Percentiles rank a stretch among this genome's conserved stretches.
Evolutionary conservation across 805 yeast genomes (phyloP).

Genomic region (Metschnikowia shivogae): DNA sequence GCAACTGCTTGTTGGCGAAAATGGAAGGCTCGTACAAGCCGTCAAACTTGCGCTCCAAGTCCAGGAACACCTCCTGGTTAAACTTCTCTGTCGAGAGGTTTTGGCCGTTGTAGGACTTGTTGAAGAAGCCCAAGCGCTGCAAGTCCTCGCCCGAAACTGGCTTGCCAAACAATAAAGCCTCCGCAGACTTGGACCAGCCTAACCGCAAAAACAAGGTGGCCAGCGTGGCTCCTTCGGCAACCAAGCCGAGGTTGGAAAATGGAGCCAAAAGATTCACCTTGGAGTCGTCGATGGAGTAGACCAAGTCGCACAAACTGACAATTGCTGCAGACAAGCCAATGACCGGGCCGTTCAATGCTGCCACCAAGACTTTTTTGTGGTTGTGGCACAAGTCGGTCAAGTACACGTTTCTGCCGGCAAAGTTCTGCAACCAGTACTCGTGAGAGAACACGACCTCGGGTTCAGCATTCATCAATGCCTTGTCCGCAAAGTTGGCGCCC

Average conservation of each 20-base stretch:
- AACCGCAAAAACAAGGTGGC: slow-evolving; percentile 64
- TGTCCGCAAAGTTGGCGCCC: slow-evolving; percentile 68
- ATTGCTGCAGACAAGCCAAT: slow-evolving; percentile 75
- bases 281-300: slow-evolving; percentile 60
- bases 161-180: slow-evolving; percentile 65
- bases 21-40: slow-evolving; percentile 46
- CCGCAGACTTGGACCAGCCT: slow-evolving; percentile 69
- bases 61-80: slow-evolving; percentile 36
- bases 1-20: slow-evolving; percentile 42
- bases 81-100: slow-evolving; percentile 38
- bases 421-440: slow-evolving; percentile 48
- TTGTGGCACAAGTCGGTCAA: slow-evolving; percentile 63
- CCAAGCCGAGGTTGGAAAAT: slow-evolving; percentile 77
- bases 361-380: slow-evolving; percentile 66
- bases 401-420: slow-evolving; percentile 68
- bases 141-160: slow-evolving; percentile 62
- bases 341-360: slow-evolving; percentile 83
- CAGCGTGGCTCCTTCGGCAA: slow-evolving; percentile 76
- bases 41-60: slow-evolving; percentile 31
- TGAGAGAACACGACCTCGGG: slow-evolving; percentile 28
- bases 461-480: slow-evolving; percentile 26
- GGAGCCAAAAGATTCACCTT: slow-evolving; percentile 64
- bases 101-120: slow-evolving; percentile 46
- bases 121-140: slow-evolving; percentile 54
- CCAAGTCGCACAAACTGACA: slow-evolving; percentile 70